Evolutionary conservation across 441 rosid species (phyloP).

Genomic region (Bocquillonia castaneifolia): DNA sequence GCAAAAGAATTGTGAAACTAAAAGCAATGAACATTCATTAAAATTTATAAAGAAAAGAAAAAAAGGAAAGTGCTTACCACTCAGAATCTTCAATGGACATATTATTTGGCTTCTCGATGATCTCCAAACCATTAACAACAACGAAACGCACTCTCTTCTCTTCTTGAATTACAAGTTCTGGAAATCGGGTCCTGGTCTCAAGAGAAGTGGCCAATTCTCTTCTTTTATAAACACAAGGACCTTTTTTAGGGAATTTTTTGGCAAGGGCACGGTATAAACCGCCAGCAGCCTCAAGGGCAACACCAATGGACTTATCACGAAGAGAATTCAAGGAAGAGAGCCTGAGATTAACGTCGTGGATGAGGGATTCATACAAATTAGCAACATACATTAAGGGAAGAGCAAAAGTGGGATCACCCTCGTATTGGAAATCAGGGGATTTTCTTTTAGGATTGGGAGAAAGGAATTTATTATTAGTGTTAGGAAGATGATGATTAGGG

Average conservation of each 20-base stretch:
- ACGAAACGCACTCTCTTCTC: conserved; percentile 95
- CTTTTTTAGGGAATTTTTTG: conserved; percentile 86
- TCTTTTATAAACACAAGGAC: conserved; percentile 65
- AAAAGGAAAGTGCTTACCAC: conserved; percentile 46
- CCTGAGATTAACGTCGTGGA: conserved; percentile 65
- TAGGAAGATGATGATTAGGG: conserved; percentile 31
- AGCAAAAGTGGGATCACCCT: conserved; percentile 68
- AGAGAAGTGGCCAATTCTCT: conserved; percentile 92
- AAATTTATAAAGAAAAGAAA: not conserved
- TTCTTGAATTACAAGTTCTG: conserved; percentile 90
- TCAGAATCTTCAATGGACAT: conserved; percentile 68
- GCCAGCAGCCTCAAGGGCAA: conserved; percentile 94
- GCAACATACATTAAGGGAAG: conserved; percentile 92
- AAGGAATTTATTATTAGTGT: too few relatives aligned
- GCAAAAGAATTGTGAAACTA: not conserved
- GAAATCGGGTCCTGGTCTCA: conserved; percentile 86
- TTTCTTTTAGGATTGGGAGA: conserved; percentile 70
- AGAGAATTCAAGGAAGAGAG: conserved; percentile 64
- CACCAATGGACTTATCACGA: conserved; percentile 79
- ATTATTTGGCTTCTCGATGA: conserved; percentile 68
- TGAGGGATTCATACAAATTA: conserved; percentile 80
- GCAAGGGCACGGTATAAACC: conserved; percentile 82
- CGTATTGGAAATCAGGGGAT: conserved; percentile 57
- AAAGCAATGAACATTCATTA: not conserved
- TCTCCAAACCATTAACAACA: conserved; percentile 88